A percentile compares a stretch with the other conserved stretches of the same genome.
These are phyloP conservation scores for Rhazya stricta DNA, from an alignment of 257 asterid genomes.

Conservation along the genomic window DNA sequence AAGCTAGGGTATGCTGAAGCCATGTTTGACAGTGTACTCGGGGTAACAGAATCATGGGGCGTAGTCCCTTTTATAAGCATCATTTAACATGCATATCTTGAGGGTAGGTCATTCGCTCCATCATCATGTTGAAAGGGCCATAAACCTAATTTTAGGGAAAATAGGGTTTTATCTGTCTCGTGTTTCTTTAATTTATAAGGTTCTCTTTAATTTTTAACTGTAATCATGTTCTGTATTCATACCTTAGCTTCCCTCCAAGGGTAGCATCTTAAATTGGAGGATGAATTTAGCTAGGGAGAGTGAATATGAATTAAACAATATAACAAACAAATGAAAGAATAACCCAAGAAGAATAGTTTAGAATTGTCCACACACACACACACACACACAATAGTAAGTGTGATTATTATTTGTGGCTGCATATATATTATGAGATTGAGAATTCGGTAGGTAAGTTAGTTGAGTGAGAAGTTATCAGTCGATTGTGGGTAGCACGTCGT, in stretches of 20 bases:
- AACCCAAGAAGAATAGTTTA: no score
- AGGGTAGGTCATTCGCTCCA: background rate
- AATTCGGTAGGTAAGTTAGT: no score
- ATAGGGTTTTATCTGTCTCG: background rate
- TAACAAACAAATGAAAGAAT: no score
- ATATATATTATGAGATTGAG: no score
- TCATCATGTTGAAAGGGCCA: background rate
- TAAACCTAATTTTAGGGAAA: background rate
- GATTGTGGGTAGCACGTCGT: no score
- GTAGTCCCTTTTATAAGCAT: slow-evolving; percentile 1
- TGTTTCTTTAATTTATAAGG: background rate
- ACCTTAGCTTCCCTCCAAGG: no score
- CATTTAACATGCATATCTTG: background rate
- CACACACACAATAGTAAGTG: no score
- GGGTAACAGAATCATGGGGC: background rate
- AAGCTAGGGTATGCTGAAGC: background rate
- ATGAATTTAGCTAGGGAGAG: background rate
- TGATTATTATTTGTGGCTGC: no score
- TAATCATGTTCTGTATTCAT: background rate
- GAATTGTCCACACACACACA: no score
- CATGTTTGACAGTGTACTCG: background rate
- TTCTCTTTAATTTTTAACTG: background rate
- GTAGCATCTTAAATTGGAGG: background rate
- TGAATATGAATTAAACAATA: background rate
- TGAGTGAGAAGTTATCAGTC: no score